A percentile compares a stretch with the other conserved stretches of the same genome.
Conservation (phyloP, 2,329 filamentous ascomycete species). For the Phyllosticta ampelicida region DNA sequence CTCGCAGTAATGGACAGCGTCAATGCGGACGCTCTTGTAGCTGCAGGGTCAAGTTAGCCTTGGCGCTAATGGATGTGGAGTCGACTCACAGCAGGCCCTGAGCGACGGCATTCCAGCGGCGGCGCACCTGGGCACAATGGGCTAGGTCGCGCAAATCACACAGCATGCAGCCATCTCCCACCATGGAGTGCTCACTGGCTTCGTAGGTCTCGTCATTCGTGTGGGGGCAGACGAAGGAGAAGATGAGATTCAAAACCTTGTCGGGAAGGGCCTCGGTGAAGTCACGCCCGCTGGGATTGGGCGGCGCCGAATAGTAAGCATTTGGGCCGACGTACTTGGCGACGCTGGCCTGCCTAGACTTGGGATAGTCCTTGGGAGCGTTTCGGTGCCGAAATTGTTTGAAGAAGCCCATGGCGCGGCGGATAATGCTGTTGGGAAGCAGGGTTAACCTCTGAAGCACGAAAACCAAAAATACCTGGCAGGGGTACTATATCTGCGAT, state of each 20-base stretch:
- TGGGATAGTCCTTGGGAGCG: constrained; percentile 18
- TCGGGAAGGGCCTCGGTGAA: constrained; percentile 47
- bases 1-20: constrained; percentile 88
- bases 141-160: constrained; percentile 86
- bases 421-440: constrained; percentile 2
- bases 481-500: constrained; percentile 11
- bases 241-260: constrained; percentile 64
- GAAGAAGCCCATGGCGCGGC: constrained; percentile 38
- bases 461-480: background rate
- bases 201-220: constrained; percentile 65
- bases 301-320: constrained; percentile 19
- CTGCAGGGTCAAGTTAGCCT: constrained; percentile 34
- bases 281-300: constrained; percentile 26
- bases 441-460: constrained; percentile 2
- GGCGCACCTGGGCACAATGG: constrained; percentile 64
- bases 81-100: constrained; percentile 51
- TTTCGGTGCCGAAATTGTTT: constrained; percentile 38
- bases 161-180: constrained; percentile 76
- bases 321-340: constrained; percentile 15
- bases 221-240: constrained; percentile 76
- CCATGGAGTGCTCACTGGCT: constrained; percentile 68
- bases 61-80: constrained; percentile 11
- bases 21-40: constrained; percentile 83
- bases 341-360: constrained; percentile 17
- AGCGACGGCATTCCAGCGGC: constrained; percentile 56